Evolutionary conservation across 1,284 basidiomycete genomes (phyloP).

Genomic region (Cystobasidium pallidum): DNA sequence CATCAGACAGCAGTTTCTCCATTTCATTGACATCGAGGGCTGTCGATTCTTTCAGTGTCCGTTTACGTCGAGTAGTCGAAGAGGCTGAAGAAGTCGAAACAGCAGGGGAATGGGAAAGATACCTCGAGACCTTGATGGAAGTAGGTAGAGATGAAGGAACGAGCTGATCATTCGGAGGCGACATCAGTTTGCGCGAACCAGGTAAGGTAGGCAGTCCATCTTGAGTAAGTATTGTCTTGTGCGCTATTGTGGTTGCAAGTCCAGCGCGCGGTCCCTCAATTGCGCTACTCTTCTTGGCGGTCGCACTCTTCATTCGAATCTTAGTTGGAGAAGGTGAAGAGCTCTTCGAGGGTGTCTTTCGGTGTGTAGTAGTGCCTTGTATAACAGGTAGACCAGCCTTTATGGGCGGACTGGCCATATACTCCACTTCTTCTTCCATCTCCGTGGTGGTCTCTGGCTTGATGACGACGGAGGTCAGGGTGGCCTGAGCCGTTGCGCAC

Average conservation of each 20-base stretch:
- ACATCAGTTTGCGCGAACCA: neutral
- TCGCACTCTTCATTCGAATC: constrained; percentile 6
- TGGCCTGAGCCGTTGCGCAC: too few species aligned
- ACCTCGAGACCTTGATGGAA: neutral
- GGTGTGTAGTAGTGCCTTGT: neutral
- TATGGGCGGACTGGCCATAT: neutral
- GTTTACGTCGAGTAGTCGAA: neutral
- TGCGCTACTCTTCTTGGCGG: constrained; percentile 1
- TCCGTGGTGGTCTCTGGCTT: too few species aligned
- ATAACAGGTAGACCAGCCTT: constrained; percentile 15
- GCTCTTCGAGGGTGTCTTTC: neutral
- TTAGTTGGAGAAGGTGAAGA: constrained; percentile 19
- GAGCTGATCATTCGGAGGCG: neutral
- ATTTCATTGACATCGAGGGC: neutral
- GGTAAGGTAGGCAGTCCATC: constrained; percentile 23
- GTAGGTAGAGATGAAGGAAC: neutral
- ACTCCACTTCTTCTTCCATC: constrained; percentile 1
- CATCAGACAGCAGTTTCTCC: constrained; percentile 11
- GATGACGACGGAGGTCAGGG: too few species aligned
- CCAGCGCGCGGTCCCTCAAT: neutral
- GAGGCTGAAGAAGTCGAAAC: neutral
- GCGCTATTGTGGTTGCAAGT: neutral
- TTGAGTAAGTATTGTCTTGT: neutral
- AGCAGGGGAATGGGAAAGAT: constrained; percentile 1
- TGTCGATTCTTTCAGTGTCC: neutral